Conservation (phyloP, 192 early-diverging fungal genomes). For the Geranomyces michiganensis region DNA sequence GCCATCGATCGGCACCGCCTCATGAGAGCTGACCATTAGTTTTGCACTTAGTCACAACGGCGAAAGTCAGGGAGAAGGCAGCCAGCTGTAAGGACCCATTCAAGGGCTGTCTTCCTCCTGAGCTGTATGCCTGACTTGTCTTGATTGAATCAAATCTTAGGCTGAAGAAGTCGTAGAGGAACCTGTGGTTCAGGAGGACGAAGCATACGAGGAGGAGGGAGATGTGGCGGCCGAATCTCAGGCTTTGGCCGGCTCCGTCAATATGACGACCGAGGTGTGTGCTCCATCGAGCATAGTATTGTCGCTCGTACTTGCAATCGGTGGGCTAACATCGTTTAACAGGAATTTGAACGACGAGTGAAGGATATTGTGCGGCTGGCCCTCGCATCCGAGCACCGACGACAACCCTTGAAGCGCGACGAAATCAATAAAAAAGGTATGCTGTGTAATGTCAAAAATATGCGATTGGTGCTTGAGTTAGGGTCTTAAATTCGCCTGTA, state of each 20-base stretch:
- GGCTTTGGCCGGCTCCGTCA: not conserved
- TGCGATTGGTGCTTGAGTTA: not conserved
- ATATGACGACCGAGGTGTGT: conserved; percentile 4
- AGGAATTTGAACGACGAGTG: conserved; percentile 62
- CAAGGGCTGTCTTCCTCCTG: too few species aligned
- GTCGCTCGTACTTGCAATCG: not conserved
- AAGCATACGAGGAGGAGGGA: too few species aligned
- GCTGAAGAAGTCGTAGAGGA: too few species aligned
- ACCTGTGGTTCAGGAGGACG: too few species aligned
- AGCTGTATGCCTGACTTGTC: too few species aligned
- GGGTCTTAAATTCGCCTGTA: conserved; percentile 21
- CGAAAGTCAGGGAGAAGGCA: too few species aligned
- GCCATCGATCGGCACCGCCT: too few species aligned
- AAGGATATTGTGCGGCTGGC: conserved; percentile 67
- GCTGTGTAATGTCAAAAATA: not conserved
- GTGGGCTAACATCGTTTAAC: not conserved
- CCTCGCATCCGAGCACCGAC: conserved; percentile 57
- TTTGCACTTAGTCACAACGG: too few species aligned
- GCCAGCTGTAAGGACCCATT: too few species aligned
- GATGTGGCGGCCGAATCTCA: too few species aligned
- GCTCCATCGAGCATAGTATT: not conserved
- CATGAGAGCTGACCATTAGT: too few species aligned
- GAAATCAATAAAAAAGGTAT: conserved; percentile 64
- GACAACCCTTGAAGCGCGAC: conserved; percentile 54
- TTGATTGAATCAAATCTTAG: too few species aligned